Base-by-base conservation (phyloP, 169 alveolate species). In the Plasmodium sp. region DNA sequence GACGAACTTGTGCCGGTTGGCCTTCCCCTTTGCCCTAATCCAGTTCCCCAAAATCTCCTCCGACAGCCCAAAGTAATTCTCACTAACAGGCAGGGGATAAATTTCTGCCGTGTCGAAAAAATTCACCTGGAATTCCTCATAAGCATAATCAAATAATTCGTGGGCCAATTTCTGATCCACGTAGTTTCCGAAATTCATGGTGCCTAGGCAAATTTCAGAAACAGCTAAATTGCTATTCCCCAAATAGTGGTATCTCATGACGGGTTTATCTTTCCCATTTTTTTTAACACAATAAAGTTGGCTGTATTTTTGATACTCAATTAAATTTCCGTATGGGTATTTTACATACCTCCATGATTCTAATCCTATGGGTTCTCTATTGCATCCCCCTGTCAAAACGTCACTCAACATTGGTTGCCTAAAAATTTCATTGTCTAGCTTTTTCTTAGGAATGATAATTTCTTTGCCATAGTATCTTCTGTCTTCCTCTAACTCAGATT, bases 31-130 rank as follows among this genome's bases (percentile, higher is more conserved):
- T 2, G 92, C 41, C 79, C 62, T 73, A 16, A 96, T 43, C 97
- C 97, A 96, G 51, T 94, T 91, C 12, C 97, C 97, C 51, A 96
- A 71, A 6, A 96, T 88, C 75, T 72, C 77, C 56, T 97, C 98
- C 54, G 98, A 86, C 16, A n/a, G 39, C 6, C 98, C 98, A 71
- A 72, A 93, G 12, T 93, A 94, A 10, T 81, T 92, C n/a, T 93
- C 88, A 16, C 93, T 41, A 16, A 95, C 95, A 16, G 99, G 99
- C 51, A 97, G 95, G 1, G 99, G 99, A 75, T 97, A 97, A 92
- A 97, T 94, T 93, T 97, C 98, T 0, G 98, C 96, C 6, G 99
- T 97, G 95, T 97, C 97, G 75, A 97, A 74, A 92, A 97, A 96
- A 36, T 96, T 97, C 18, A 97, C 93, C 16, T 96, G 97, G 93